Conservation (phyloP, 495 filamentous ascomycete species). For the Aspergillus coremiiformis region DNA sequence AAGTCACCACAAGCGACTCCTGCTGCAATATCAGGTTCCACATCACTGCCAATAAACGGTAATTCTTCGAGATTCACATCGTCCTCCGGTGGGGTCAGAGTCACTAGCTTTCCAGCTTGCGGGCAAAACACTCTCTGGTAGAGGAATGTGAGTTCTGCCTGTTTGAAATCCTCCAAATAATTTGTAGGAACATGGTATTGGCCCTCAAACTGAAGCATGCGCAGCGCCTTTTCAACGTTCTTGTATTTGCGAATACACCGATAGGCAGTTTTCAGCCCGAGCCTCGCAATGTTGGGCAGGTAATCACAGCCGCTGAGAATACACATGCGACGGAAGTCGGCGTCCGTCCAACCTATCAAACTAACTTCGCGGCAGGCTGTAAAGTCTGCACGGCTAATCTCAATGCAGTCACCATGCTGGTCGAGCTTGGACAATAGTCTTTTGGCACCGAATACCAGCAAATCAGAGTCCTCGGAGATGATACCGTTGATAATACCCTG, state of each 20-base stretch:
- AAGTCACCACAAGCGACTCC: constrained; percentile 78
- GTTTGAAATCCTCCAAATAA: constrained; percentile 70
- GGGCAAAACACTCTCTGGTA: constrained; percentile 94
- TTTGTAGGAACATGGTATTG: constrained; percentile 68
- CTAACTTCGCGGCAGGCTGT: constrained; percentile 80
- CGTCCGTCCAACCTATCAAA: constrained; percentile 84
- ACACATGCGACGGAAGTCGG: constrained; percentile 88
- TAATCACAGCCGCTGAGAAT: constrained; percentile 99
- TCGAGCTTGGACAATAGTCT: constrained; percentile 89
- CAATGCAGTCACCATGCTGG: constrained; percentile 84
- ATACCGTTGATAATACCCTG: constrained; percentile 78
- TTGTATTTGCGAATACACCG: constrained; percentile 84
- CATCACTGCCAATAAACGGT: constrained; percentile 68
- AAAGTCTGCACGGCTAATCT: constrained; percentile 83
- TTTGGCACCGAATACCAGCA: constrained; percentile 90
- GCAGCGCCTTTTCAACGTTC: constrained; percentile 72
- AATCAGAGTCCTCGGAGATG: constrained; percentile 92
- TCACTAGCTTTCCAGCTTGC: constrained; percentile 56
- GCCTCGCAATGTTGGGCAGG: constrained; percentile 66
- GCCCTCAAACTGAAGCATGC: constrained; percentile 78
- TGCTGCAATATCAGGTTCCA: constrained; percentile 60
- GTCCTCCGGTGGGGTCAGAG: constrained; percentile 55
- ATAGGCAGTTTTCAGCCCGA: constrained; percentile 92
- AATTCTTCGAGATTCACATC: constrained; percentile 57
- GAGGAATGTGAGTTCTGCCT: constrained; percentile 87